Percentiles rank a stretch among this genome's conserved stretches.
Conservation (phyloP, 306 rosid genomes). For the Chamaecrista fasciculata region DNA sequence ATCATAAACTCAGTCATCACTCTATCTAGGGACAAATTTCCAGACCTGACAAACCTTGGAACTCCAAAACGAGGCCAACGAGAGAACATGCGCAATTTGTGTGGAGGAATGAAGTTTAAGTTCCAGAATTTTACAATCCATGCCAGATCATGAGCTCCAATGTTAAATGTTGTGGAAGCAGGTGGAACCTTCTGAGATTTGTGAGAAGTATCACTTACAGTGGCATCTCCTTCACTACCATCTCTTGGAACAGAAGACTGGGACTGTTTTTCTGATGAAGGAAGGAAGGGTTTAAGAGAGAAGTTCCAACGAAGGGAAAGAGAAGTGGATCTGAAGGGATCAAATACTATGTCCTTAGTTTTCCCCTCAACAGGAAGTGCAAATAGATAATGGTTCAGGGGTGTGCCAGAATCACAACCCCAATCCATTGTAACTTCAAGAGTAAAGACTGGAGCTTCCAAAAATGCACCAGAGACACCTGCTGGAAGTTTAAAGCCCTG, state of each 20-base stretch:
- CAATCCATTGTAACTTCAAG: slow-evolving; percentile 84
- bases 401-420: slow-evolving; percentile 85
- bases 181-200: slow-evolving; percentile 39
- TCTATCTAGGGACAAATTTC: slow-evolving; percentile 85
- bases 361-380: slow-evolving; percentile 78
- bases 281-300: slow-evolving; percentile 53
- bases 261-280: slow-evolving; percentile 48
- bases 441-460: slow-evolving; percentile 69
- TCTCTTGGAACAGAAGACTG: slow-evolving; percentile 29
- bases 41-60: slow-evolving; percentile 76
- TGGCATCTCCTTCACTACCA: slow-evolving; percentile 46
- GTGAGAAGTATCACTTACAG: slow-evolving; percentile 42
- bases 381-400: slow-evolving; percentile 77
- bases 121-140: slow-evolving; percentile 64
- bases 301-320: slow-evolving; percentile 61
- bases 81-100: slow-evolving; percentile 80
- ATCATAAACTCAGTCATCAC: slow-evolving; percentile 96
- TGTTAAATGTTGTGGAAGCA: slow-evolving; percentile 53
- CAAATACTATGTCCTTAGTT: slow-evolving; percentile 65
- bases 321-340: slow-evolving; percentile 91
- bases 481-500: slow-evolving; percentile 65
- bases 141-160: slow-evolving; percentile 93
- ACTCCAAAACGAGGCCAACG: slow-evolving; percentile 93
- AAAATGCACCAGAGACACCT: slow-evolving; percentile 52
- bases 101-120: slow-evolving; percentile 76